phyloP scores from a whole-genome alignment of 305 asterid species.

The Rubia tinctorum region DNA sequence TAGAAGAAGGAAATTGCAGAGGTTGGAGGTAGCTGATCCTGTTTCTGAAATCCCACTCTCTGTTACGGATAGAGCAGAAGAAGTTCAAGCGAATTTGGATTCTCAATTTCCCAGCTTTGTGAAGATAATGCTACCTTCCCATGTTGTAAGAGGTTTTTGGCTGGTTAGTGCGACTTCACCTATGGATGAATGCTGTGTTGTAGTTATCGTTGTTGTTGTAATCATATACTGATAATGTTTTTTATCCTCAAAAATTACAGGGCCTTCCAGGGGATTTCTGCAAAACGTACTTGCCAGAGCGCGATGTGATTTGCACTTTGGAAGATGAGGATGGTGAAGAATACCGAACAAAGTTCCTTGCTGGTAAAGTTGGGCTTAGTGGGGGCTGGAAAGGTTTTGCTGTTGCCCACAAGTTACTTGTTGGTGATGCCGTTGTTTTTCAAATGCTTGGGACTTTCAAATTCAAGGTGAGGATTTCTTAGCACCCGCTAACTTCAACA shows the following conservation, averaged over 20 bases:
- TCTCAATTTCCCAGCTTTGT: slow-evolving; percentile 33
- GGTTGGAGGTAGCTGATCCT: not conserved
- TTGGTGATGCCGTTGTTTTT: slow-evolving; percentile 15
- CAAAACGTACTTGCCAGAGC: slow-evolving; percentile 25
- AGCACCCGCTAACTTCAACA: not conserved
- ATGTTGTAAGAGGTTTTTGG: slow-evolving; percentile 37
- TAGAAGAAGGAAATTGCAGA: not conserved
- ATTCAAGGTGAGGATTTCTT: slow-evolving; percentile 20
- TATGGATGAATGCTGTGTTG: not conserved
- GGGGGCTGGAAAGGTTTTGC: slow-evolving; percentile 17
- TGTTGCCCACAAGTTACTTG: slow-evolving; percentile 8
- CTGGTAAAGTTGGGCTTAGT: slow-evolving; percentile 16
- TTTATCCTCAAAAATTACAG: slow-evolving; percentile 24
- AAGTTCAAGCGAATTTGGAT: slow-evolving; percentile 29
- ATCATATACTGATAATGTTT: not conserved
- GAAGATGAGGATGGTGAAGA: slow-evolving; percentile 14
- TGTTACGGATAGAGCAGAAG: slow-evolving; percentile 28
- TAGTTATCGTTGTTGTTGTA: not conserved
- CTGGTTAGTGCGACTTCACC: slow-evolving; percentile 25
- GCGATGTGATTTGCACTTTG: slow-evolving; percentile 8
- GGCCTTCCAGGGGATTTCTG: slow-evolving; percentile 66
- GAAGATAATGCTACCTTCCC: slow-evolving; percentile 35
- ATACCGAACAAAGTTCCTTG: slow-evolving; percentile 14
- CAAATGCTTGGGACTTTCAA: slow-evolving; percentile 8
- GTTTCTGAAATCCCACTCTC: not conserved